phyloP scores from a whole-genome alignment of 176 grass and related monocot species.

The Hordeum vulgare region MorexV3_pseudomolecules_assembly NC_058524.1:377741008-377741507 shows the following conservation, averaged over 20 bases:
- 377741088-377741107: neutral
- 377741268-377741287: neutral
- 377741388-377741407: neutral
- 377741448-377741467: constrained; percentile 31
- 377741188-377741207: constrained; percentile 42
- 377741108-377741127: constrained; percentile 5
- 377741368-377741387: neutral
- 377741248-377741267: neutral
- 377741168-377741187: constrained; percentile 46
- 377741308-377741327: constrained; percentile 28
- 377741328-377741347: constrained; percentile 34
- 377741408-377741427: neutral
- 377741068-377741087: neutral
- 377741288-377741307: constrained; percentile 33
- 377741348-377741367: constrained; percentile 41
- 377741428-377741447: constrained; percentile 27
- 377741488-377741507: constrained; percentile 42
- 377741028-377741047: neutral
- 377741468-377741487: constrained; percentile 24
- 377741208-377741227: constrained; percentile 38
- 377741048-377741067: neutral
- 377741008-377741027: constrained; percentile 47
- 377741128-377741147: constrained; percentile 45
- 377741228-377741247: neutral
- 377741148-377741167: constrained; percentile 46